Evolutionary conservation across 1,139 yeast genomes (phyloP), one percentile per base, ranked within the genome.

Genomic region (Eremothecium coryli): DNA sequence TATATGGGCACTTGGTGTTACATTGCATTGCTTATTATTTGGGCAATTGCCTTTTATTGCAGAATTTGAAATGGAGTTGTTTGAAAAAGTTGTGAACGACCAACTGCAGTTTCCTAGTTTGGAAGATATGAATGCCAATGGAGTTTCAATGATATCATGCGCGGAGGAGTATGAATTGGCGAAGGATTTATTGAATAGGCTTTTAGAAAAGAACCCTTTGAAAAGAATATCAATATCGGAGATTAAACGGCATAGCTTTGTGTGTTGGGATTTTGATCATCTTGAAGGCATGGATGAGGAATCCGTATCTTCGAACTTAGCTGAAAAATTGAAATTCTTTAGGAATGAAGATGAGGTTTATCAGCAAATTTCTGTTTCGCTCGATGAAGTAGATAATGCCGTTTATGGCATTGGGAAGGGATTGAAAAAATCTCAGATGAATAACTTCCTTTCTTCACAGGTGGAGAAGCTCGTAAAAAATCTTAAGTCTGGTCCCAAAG

Each of bases 1-100:
- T 58, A 80, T 88, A 11, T 93, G 99, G 99, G 96, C 98, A 0
- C 60, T 88, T 22, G 99, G 99, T 4, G 88, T 90, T 2, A 90
- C 98, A 0, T 64, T 93, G 15, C 90, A 78, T 55, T 88, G 98
- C 57, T 64, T 93, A 28, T 58, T 90, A 14, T 90, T 82, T 61
- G 98, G 99, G 6, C 68, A 71, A 42, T 73, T 90, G 29, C 98
- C 98, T 1, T 93, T 90, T 56, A 75, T 78, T 52, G 96, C 96
- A 0, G 90, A 81, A 31, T 77, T 80, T 33, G 98, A 90, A 54
- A 82, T 73, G 58, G 88, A 81, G 42, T 66, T 93, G 31, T 90
- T 90, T 56, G 81, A 80, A 39, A 90, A 80, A 12, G 90, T 93
- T 45, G 84, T 76, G 14, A 71, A 73, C 39, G 71, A 78, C 26